A percentile compares a stretch with the other conserved stretches of the same genome.
These are phyloP conservation scores for Picocystis sp. DNA, from an alignment of 163 green algal genomes.

Conservation along the genomic window DNA sequence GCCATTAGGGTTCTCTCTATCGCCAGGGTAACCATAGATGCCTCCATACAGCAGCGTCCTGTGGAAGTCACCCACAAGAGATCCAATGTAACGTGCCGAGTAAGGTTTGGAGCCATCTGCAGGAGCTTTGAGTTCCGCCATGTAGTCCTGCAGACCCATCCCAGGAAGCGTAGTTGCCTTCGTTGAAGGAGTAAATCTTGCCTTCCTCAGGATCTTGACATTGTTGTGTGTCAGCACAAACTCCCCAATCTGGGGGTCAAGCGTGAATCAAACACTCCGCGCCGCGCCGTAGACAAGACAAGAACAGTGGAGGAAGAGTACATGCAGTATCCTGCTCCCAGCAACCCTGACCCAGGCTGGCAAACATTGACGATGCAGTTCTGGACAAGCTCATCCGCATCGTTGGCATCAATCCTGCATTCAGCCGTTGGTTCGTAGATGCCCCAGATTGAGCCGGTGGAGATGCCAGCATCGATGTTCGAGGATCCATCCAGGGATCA, in stretches of 20 bases:
- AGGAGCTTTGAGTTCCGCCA: conserved; percentile 66
- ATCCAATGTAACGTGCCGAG: conserved; percentile 90
- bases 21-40: conserved; percentile 94
- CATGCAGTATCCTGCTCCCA: conserved; percentile 80
- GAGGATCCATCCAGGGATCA: conserved; percentile 95
- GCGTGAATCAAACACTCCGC: conserved; percentile 79
- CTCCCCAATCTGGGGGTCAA: conserved; percentile 83
- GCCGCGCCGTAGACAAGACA: conserved; percentile 64
- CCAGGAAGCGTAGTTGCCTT: conserved; percentile 79
- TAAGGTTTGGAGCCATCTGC: conserved; percentile 80
- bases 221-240: conserved; percentile 88
- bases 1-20: conserved; percentile 83
- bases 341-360: conserved; percentile 76
- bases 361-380: conserved; percentile 88
- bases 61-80: conserved; percentile 97
- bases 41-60: conserved; percentile 90
- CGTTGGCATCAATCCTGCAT: conserved; percentile 46
- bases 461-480: conserved; percentile 94
- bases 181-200: conserved; percentile 99
- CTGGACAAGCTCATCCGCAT: conserved; percentile 42
- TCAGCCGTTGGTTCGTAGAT: conserved; percentile 74
- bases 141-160: conserved; percentile 50
- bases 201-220: conserved; percentile 57
- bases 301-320: conserved; percentile 72
- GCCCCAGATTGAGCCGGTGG: conserved; percentile 83